Conservation (phyloP, 306 rosid species). For the Benincasa hispida region DNA sequence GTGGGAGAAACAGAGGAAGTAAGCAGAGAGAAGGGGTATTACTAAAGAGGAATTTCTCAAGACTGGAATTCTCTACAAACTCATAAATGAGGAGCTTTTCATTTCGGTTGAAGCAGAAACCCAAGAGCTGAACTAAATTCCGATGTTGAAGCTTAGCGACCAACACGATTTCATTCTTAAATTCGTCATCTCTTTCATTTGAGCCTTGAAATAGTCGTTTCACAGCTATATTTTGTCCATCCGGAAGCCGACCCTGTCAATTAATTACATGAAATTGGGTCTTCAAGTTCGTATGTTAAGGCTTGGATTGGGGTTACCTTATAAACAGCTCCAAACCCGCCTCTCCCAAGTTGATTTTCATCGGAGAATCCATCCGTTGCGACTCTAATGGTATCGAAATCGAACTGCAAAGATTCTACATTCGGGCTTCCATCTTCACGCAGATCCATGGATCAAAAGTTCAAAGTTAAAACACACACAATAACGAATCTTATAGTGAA, state of each 20-base stretch:
- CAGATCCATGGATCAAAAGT: not conserved
- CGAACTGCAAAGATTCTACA: not conserved
- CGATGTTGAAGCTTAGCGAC: constrained; percentile 41
- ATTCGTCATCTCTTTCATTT: constrained; percentile 33
- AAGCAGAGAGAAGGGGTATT: not conserved
- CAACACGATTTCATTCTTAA: constrained; percentile 35
- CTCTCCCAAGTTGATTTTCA: not conserved
- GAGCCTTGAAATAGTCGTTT: constrained; percentile 28
- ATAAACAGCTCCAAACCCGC: constrained; percentile 9
- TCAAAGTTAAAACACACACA: not conserved
- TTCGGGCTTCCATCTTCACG: not conserved
- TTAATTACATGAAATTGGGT: not conserved
- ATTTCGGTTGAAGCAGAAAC: constrained; percentile 32
- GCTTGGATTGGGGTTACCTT: not conserved
- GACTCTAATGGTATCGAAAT: not conserved
- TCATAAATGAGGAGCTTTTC: constrained; percentile 48
- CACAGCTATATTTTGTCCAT: constrained; percentile 30
- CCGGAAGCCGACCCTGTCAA: not conserved
- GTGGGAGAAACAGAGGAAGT: too few species aligned
- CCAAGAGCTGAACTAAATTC: constrained; percentile 41
- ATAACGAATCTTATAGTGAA: not conserved
- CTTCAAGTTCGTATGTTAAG: too few species aligned
- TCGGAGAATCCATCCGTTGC: not conserved
- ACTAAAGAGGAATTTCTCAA: constrained; percentile 40
- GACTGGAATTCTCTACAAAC: constrained; percentile 36